Evolutionary conservation across 331 rosid species (phyloP).

Genomic region (Pyracantha coccinea): DNA sequence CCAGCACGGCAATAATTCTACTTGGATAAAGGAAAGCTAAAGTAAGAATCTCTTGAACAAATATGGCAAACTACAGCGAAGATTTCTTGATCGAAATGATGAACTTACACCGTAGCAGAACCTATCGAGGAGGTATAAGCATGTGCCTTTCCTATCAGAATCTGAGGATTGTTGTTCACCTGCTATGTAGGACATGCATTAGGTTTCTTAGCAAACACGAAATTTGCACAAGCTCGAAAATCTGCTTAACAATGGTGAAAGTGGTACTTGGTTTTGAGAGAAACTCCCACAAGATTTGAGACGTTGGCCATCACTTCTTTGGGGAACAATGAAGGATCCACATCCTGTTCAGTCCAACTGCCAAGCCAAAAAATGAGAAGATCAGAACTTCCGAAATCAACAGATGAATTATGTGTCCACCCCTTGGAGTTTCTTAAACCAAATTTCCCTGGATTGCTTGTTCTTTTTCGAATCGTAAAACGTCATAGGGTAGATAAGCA

Average conservation of each 20-base stretch:
- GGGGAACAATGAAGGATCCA: slow-evolving; percentile 88
- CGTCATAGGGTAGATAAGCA: too few relatives aligned
- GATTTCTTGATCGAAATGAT: not conserved
- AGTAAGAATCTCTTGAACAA: not conserved
- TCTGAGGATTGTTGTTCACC: slow-evolving; percentile 77
- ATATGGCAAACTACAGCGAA: not conserved
- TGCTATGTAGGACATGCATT: slow-evolving; percentile 22
- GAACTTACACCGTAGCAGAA: slow-evolving; percentile 83
- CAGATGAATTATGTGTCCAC: not conserved
- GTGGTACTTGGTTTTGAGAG: too few relatives aligned
- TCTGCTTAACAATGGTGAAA: too few relatives aligned
- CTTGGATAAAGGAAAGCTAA: slow-evolving; percentile 9
- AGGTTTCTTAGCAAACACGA: slow-evolving; percentile 2
- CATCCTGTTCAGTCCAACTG: slow-evolving; percentile 87
- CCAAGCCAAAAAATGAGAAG: not conserved
- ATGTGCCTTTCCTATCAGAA: slow-evolving; percentile 79
- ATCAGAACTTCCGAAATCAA: not conserved
- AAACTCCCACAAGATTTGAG: slow-evolving; percentile 35
- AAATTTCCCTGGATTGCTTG: not conserved
- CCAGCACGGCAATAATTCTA: slow-evolving; percentile 80
- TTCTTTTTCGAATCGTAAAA: too few relatives aligned
- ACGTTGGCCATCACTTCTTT: slow-evolving; percentile 68
- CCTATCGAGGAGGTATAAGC: slow-evolving; percentile 79
- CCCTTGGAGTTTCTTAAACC: not conserved
- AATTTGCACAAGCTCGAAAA: not conserved